Conservation (phyloP, 2,329 filamentous ascomycete genomes). For the Fusarium temperatum region DNA sequence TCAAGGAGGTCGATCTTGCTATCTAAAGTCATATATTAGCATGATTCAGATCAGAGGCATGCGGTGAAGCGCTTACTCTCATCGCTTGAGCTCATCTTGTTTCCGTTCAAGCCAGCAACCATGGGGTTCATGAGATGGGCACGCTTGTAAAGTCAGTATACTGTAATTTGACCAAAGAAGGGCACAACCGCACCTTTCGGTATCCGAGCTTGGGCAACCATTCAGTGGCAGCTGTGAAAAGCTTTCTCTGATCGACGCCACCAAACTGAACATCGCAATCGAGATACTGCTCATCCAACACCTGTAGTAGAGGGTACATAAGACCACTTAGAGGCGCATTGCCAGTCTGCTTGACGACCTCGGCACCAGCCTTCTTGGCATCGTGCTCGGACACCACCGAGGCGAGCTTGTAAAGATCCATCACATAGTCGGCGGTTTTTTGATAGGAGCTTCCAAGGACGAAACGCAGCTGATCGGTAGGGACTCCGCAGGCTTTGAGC, state of each 20-base stretch:
- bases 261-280: slow-evolving; percentile 90
- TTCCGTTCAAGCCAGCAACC: slow-evolving; percentile 84
- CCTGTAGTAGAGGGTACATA: slow-evolving; percentile 71
- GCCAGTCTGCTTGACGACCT: slow-evolving; percentile 91
- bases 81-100: slow-evolving; percentile 86
- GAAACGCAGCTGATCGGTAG: slow-evolving; percentile 81
- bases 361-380: slow-evolving; percentile 89
- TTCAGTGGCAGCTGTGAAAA: slow-evolving; percentile 87
- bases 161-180: background rate
- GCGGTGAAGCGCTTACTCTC: slow-evolving; percentile 55
- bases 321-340: slow-evolving; percentile 72
- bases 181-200: slow-evolving; percentile 60
- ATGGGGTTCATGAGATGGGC: slow-evolving; percentile 70
- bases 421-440: slow-evolving; percentile 75
- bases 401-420: slow-evolving; percentile 85
- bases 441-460: slow-evolving; percentile 89
- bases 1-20: slow-evolving; percentile 97
- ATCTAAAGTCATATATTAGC: slow-evolving; percentile 54
- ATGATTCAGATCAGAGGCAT: background rate
- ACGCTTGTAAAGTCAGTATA: slow-evolving; percentile 42
- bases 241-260: slow-evolving; percentile 84
- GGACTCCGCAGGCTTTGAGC: slow-evolving; percentile 80
- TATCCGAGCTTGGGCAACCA: slow-evolving; percentile 88
- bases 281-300: slow-evolving; percentile 89
- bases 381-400: slow-evolving; percentile 78